Percentiles rank a stretch among this genome's conserved stretches.
Evolutionary conservation across 1,284 basidiomycete species (phyloP).

Genomic region (Vanrija humicola): DNA sequence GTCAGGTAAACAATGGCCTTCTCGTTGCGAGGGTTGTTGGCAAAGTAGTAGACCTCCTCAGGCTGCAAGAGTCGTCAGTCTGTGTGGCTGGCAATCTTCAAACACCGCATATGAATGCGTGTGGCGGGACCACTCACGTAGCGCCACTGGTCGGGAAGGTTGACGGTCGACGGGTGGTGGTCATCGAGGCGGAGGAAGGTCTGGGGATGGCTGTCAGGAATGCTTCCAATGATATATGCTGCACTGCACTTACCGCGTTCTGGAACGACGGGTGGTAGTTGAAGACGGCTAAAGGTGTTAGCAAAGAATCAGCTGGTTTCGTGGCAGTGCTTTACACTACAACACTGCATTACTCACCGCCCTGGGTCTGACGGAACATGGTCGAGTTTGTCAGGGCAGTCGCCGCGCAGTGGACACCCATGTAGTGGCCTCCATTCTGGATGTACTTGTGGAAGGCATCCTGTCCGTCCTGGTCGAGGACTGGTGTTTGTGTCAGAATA

Average conservation of each 20-base stretch:
- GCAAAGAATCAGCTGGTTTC: background rate
- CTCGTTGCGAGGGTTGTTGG: constrained; percentile 64
- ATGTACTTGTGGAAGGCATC: constrained; percentile 63
- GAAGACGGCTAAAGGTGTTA: constrained; percentile 56
- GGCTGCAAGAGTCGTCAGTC: constrained; percentile 19
- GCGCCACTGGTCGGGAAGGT: constrained; percentile 62
- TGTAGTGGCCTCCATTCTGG: constrained; percentile 50
- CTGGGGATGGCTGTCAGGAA: constrained; percentile 42
- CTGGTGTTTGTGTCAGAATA: constrained; percentile 43
- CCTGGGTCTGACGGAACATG: constrained; percentile 57
- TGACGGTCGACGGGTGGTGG: constrained; percentile 63
- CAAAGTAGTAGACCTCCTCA: constrained; percentile 64
- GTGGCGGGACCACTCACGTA: constrained; percentile 28
- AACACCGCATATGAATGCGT: background rate
- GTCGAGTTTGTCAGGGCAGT: constrained; percentile 64
- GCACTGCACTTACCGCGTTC: constrained; percentile 38
- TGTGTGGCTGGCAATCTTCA: too few relatives aligned
- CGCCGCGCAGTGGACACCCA: constrained; percentile 57
- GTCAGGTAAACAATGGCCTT: constrained; percentile 65
- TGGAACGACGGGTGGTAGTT: constrained; percentile 69
- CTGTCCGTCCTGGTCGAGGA: constrained; percentile 61
- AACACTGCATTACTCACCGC: constrained; percentile 34
- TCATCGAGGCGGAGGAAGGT: constrained; percentile 61
- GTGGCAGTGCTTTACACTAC: background rate
- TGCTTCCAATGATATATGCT: background rate